Evolutionary conservation across 441 rosid species (phyloP).

Genomic region (Francoa sonchifolia): DNA sequence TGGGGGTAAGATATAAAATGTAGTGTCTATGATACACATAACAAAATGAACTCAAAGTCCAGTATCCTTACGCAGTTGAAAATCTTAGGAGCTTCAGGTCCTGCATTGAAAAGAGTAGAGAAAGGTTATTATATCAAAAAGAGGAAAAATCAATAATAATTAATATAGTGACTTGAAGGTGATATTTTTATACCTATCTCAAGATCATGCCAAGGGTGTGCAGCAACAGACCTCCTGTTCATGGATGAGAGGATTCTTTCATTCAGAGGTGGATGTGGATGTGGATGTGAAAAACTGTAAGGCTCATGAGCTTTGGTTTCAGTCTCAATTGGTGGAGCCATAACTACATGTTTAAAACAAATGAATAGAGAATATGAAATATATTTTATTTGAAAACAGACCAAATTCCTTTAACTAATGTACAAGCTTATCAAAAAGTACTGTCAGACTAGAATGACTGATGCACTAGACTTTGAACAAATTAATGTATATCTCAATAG

Average conservation of each 20-base stretch:
- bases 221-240: constrained; percentile 93
- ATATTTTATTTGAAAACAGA: background rate
- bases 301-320: constrained; percentile 27
- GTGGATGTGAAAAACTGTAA: constrained; percentile 38
- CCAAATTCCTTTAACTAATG: background rate
- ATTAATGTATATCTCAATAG: too few relatives aligned
- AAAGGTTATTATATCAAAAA: constrained; percentile 4
- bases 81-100: constrained; percentile 80
- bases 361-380: too few relatives aligned
- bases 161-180: background rate
- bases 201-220: constrained; percentile 99
- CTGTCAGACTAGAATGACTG: too few relatives aligned
- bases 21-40: too few relatives aligned
- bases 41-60: too few relatives aligned
- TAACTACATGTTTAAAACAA: constrained; percentile 24
- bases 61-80: constrained; percentile 89
- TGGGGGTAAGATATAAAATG: too few relatives aligned
- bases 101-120: constrained; percentile 26
- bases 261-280: constrained; percentile 67
- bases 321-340: constrained; percentile 61
- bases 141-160: background rate
- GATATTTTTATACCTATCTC: constrained; percentile 59
- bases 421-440: too few relatives aligned
- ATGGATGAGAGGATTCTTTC: constrained; percentile 92
- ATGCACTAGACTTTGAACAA: too few relatives aligned